phyloP scores from a whole-genome alignment of 257 asterid species.

The Perilla frutescens region DNA sequence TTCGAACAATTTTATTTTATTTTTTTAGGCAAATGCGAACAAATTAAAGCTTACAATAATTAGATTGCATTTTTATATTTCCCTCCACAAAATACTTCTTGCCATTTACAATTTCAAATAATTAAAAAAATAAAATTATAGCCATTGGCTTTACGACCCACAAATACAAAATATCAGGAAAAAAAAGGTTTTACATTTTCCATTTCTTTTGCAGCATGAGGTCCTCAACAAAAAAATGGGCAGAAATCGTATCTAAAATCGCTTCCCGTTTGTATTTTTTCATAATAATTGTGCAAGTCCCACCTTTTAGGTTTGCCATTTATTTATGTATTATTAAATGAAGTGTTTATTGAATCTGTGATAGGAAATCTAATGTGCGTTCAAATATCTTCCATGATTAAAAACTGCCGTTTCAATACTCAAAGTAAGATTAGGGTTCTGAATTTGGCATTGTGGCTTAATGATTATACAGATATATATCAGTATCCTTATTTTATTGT shows the following conservation, averaged over 20 bases:
- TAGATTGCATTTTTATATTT: too few relatives aligned
- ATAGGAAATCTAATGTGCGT: background rate
- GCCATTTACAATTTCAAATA: too few relatives aligned
- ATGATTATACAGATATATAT: background rate
- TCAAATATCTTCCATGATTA: background rate
- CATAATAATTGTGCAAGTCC: constrained; percentile 62
- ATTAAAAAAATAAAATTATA: too few relatives aligned
- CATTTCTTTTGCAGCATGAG: constrained; percentile 42
- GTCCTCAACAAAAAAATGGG: constrained; percentile 59
- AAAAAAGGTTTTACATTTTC: background rate
- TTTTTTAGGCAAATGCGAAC: too few relatives aligned
- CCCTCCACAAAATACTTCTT: too few relatives aligned
- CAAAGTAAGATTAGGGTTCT: constrained; percentile 3
- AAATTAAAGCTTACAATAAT: too few relatives aligned
- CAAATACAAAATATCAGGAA: background rate
- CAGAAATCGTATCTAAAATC: constrained; percentile 44
- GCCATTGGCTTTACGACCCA: too few relatives aligned
- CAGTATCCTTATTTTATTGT: background rate
- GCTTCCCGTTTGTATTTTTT: constrained; percentile 58
- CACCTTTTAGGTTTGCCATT: constrained; percentile 64
- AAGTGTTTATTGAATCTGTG: constrained; percentile 26
- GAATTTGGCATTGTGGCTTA: constrained; percentile 7
- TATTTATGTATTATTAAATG: background rate
- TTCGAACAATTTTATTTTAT: too few relatives aligned
- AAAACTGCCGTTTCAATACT: background rate